Evolutionary conservation across 306 rosid species (phyloP).

Genomic region (Inga oerstediana): DNA sequence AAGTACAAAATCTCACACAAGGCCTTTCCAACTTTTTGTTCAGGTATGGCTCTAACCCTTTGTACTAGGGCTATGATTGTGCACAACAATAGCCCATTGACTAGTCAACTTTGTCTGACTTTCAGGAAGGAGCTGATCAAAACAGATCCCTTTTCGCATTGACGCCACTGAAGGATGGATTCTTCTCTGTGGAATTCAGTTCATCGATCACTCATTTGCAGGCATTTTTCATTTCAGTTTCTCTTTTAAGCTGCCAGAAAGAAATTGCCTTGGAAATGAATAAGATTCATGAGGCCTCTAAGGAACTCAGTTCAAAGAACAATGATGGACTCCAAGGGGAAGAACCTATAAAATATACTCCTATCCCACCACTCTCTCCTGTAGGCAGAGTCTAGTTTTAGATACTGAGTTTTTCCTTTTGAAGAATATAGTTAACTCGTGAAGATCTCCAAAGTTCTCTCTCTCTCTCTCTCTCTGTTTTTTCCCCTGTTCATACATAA

Average conservation of each 20-base stretch:
- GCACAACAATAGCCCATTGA: constrained; percentile 14
- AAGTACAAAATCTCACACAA: constrained; percentile 35
- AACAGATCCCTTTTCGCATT: constrained; percentile 60
- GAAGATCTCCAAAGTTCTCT: constrained; percentile 33
- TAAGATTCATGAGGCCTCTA: constrained; percentile 41
- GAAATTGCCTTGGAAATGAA: constrained; percentile 41
- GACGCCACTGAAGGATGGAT: constrained; percentile 66
- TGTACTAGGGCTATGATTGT: neutral
- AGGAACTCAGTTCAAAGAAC: constrained; percentile 41
- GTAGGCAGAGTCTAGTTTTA: constrained; percentile 77
- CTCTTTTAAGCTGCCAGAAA: constrained; percentile 56
- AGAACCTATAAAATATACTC: constrained; percentile 57
- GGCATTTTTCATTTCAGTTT: constrained; percentile 81
- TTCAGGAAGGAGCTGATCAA: constrained; percentile 69
- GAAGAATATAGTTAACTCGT: constrained; percentile 34
- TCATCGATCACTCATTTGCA: constrained; percentile 69
- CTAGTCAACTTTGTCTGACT: constrained; percentile 25
- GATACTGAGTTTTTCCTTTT: neutral
- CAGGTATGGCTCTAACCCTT: constrained; percentile 57
- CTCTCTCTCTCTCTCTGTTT: neutral
- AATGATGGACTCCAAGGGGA: constrained; percentile 42
- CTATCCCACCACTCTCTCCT: constrained; percentile 87
- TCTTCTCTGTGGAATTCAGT: constrained; percentile 62
- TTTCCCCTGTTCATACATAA: neutral
- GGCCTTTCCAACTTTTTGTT: constrained; percentile 56